Conservation (phyloP, 2,329 filamentous ascomycete genomes). For the Amesomyces nigricolor region DNA sequence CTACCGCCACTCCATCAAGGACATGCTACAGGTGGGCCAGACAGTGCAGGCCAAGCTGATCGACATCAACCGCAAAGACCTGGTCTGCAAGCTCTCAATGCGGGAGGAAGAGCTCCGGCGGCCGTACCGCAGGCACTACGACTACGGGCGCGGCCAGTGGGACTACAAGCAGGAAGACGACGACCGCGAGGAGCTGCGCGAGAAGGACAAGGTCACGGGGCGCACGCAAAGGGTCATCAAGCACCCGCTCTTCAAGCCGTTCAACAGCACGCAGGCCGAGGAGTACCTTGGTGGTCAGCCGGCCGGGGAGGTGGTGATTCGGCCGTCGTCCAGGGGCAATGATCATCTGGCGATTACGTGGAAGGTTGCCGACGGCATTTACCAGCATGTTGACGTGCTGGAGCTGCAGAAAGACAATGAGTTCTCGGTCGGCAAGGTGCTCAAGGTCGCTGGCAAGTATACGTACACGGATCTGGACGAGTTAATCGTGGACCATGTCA, state of each 20-base stretch:
- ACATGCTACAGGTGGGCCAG: constrained; percentile 72
- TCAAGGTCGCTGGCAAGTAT: constrained; percentile 82
- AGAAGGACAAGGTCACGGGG: constrained; percentile 79
- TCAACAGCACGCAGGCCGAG: constrained; percentile 87
- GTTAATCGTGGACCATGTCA: constrained; percentile 92
- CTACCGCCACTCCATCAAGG: constrained; percentile 62
- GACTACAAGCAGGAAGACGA: constrained; percentile 74
- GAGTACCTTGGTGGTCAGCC: constrained; percentile 85
- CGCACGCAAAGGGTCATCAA: constrained; percentile 94
- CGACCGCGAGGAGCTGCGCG: constrained; percentile 76
- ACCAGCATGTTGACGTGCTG: constrained; percentile 94
- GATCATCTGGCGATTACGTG: constrained; percentile 95
- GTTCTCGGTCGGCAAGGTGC: constrained; percentile 80
- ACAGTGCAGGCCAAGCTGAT: constrained; percentile 83
- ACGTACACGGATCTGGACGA: constrained; percentile 96
- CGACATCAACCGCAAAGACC: constrained; percentile 79
- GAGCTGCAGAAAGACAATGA: constrained; percentile 97
- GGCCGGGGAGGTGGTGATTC: constrained; percentile 86
- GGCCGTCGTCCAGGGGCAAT: constrained; percentile 88
- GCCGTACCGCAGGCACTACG: constrained; percentile 62
- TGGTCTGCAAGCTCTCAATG: constrained; percentile 77
- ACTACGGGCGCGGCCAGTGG: constrained; percentile 77
- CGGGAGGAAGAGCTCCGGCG: constrained; percentile 73
- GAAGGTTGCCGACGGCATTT: constrained; percentile 96
- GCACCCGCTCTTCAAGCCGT: constrained; percentile 90